A percentile compares a stretch with the other conserved stretches of the same genome.
Conservation (phyloP, 805 yeast genomes). For the Metschnikowia vanudenii region DNA sequence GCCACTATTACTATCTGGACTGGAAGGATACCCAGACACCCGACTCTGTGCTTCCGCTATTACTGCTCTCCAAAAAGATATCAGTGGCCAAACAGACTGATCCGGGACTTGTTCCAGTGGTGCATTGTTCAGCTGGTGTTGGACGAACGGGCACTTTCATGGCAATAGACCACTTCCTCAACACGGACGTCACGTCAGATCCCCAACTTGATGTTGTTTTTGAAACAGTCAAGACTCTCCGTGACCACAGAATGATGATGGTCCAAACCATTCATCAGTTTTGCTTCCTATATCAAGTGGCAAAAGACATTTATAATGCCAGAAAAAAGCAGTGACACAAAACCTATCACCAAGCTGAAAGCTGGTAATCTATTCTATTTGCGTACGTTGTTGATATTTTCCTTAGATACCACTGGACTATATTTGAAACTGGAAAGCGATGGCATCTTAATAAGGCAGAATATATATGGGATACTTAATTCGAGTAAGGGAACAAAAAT, state of each 20-base stretch:
- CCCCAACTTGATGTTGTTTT: constrained; percentile 26
- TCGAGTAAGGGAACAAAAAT: too few relatives aligned
- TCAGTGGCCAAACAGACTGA: neutral
- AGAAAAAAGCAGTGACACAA: neutral
- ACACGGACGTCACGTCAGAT: constrained; percentile 2
- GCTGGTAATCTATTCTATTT: neutral
- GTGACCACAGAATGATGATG: constrained; percentile 43
- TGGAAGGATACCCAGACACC: constrained; percentile 21
- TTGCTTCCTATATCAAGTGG: constrained; percentile 34
- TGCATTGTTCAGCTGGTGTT: constrained; percentile 95
- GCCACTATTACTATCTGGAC: constrained; percentile 17
- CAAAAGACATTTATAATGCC: constrained; percentile 7
- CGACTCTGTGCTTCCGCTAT: constrained; percentile 14
- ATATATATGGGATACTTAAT: too few relatives aligned
- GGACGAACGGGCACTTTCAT: constrained; percentile 86
- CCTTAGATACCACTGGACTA: neutral
- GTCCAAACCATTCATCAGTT: constrained; percentile 42
- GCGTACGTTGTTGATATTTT: neutral
- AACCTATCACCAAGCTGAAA: neutral
- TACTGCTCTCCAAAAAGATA: constrained; percentile 15
- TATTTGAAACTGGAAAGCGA: too few relatives aligned
- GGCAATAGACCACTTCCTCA: constrained; percentile 33
- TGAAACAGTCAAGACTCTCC: constrained; percentile 27
- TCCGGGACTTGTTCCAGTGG: constrained; percentile 28
- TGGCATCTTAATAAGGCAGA: too few relatives aligned